Evolutionary conservation across 2,329 filamentous ascomycete species (phyloP).

Genomic region (Talaromyces funiculosus): DNA sequence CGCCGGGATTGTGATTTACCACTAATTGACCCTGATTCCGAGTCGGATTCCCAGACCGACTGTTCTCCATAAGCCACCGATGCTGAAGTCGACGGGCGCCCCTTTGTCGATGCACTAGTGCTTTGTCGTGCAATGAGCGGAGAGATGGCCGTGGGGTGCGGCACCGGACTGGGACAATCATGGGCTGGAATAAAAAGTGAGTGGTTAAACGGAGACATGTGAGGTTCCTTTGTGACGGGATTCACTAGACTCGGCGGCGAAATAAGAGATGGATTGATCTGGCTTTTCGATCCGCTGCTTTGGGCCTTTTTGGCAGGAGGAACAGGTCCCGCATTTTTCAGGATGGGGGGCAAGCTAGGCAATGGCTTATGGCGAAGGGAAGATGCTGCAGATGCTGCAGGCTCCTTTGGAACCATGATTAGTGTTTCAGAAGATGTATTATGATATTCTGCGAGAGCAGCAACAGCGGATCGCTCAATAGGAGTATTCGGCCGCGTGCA

Average conservation of each 20-base stretch:
- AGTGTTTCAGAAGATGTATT: constrained; percentile 26
- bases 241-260: constrained; percentile 34
- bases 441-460: constrained; percentile 16
- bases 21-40: constrained; percentile 30
- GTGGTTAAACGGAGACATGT: constrained; percentile 35
- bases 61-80: constrained; percentile 32
- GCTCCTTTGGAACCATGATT: constrained; percentile 26
- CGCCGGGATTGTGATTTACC: constrained; percentile 31
- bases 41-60: constrained; percentile 38
- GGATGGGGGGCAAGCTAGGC: constrained; percentile 26
- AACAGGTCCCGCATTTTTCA: constrained; percentile 18
- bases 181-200: constrained; percentile 37
- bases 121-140: constrained; percentile 27
- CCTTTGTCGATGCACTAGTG: constrained; percentile 23
- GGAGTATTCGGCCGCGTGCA: constrained; percentile 22
- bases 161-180: constrained; percentile 32
- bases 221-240: constrained; percentile 35
- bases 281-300: constrained; percentile 22
- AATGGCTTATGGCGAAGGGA: constrained; percentile 29
- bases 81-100: constrained; percentile 30
- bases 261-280: constrained; percentile 35
- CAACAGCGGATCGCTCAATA: constrained; percentile 17
- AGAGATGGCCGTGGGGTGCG: constrained; percentile 27
- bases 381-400: constrained; percentile 21
- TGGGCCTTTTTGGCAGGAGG: constrained; percentile 22